These are phyloP conservation scores for Blastomyces parvus DNA, from an alignment of 2,329 filamentous ascomycete genomes.

Conservation along the genomic window DNA sequence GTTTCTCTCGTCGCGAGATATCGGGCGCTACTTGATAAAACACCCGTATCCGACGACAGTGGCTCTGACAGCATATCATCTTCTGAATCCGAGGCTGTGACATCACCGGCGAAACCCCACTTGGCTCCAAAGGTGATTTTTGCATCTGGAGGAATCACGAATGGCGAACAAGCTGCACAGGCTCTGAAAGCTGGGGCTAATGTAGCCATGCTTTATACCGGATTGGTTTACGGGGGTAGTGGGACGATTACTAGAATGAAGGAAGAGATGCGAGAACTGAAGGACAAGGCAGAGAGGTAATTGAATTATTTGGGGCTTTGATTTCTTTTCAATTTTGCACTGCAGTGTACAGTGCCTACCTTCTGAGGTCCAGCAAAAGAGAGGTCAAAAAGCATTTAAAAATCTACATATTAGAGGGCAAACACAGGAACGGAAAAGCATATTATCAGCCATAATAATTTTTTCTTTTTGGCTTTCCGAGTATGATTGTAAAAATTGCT, in stretches of 20 bases:
- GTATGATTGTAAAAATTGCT: neutral
- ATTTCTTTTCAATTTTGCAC: neutral
- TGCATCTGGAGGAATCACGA: conserved; percentile 85
- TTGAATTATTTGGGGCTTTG: neutral
- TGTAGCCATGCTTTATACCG: conserved; percentile 87
- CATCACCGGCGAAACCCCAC: conserved; percentile 12
- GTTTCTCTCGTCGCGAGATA: conserved; percentile 71
- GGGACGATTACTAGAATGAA: conserved; percentile 50
- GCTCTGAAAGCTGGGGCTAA: conserved; percentile 82
- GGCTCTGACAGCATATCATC: conserved; percentile 15
- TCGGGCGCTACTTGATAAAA: conserved; percentile 55
- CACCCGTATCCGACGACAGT: conserved; percentile 22
- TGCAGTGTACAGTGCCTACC: neutral
- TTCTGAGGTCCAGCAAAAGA: neutral
- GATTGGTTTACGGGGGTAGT: conserved; percentile 53
- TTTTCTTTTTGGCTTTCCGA: neutral
- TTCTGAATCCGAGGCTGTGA: conserved; percentile 13
- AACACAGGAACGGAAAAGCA: neutral
- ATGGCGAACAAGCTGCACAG: conserved; percentile 70
- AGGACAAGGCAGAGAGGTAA: conserved; percentile 14
- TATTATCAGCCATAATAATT: neutral
- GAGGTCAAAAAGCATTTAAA: neutral
- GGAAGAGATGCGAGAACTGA: conserved; percentile 37
- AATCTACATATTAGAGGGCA: neutral
- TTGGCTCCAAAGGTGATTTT: conserved; percentile 67